Conservation (phyloP, 2,329 filamentous ascomycete species). For the Hawksworthiomyces lignivorus region DNA sequence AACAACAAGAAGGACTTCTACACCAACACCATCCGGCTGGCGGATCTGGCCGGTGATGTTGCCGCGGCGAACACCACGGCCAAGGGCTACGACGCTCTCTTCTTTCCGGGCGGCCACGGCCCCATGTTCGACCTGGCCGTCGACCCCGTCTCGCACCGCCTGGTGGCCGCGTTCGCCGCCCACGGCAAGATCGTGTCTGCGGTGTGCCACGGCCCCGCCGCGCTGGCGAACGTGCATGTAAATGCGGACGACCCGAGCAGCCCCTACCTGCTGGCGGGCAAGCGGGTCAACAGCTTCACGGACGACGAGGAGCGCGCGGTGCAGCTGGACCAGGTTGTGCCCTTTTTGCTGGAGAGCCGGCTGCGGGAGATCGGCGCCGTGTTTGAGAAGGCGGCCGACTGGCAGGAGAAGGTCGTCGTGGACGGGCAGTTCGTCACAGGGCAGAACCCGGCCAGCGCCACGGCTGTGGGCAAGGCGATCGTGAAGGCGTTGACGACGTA, state of each 20-base stretch:
- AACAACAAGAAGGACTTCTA: conserved; percentile 50
- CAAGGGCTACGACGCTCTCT: conserved; percentile 15
- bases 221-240: conserved; percentile 44
- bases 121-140: conserved; percentile 61
- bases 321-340: conserved; percentile 33
- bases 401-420: conserved; percentile 41
- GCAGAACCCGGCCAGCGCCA: conserved; percentile 49
- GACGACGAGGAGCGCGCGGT: conserved; percentile 47
- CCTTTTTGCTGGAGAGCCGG: conserved; percentile 54
- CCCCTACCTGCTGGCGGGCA: conserved; percentile 46
- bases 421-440: conserved; percentile 48
- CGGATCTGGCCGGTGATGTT: conserved; percentile 42
- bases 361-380: conserved; percentile 42
- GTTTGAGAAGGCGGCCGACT: conserved; percentile 48
- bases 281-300: conserved; percentile 52
- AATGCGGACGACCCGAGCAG: conserved; percentile 37
- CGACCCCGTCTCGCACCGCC: conserved; percentile 46
- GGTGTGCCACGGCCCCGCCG: conserved; percentile 63
- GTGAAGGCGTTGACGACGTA: no score
- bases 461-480: conserved; percentile 43
- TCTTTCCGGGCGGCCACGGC: conserved; percentile 44
- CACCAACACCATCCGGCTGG: conserved; percentile 54
- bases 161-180: conserved; percentile 56
- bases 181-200: conserved; percentile 56
- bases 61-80: conserved; percentile 18